Percentiles rank a stretch among this genome's conserved stretches.
phyloP scores from a whole-genome alignment of 78 protist genomes.

The Cyanophora paradoxa region DNA sequence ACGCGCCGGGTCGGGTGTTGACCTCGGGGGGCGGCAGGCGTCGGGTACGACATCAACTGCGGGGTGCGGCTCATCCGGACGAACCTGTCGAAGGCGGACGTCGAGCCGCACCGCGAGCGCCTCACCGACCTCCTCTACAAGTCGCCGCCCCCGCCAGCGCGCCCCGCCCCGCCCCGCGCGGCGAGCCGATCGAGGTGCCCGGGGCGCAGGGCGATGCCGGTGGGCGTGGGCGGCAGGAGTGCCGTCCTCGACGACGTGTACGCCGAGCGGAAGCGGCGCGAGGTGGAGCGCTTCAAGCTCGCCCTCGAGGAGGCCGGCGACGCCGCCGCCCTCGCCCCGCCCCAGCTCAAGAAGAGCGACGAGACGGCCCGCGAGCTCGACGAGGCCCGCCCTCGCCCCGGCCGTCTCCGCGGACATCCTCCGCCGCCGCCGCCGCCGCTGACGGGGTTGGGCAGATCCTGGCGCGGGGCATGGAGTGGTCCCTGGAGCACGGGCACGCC shows the following conservation, averaged over 20 bases:
- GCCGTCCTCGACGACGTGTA: conserved; percentile 13
- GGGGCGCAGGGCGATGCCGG: too few species aligned
- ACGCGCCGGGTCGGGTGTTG: too few species aligned
- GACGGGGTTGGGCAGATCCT: conserved; percentile 73
- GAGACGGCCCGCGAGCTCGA: not conserved
- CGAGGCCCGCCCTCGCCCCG: conserved; percentile 47
- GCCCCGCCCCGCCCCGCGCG: too few species aligned
- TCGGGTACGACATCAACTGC: conserved; percentile 87
- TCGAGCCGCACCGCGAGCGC: too few species aligned
- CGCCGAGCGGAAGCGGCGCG: conserved; percentile 48
- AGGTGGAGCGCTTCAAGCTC: conserved; percentile 65
- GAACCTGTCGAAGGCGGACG: conserved; percentile 61
- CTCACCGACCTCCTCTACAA: too few species aligned
- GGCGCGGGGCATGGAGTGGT: conserved; percentile 8
- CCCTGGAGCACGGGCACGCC: not conserved
- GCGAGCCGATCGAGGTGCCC: too few species aligned
- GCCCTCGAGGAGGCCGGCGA: conserved; percentile 87
- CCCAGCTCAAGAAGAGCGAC: not conserved
- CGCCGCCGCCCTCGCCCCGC: too few species aligned
- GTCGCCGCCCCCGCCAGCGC: too few species aligned
- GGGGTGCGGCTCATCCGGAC: conserved; percentile 88
- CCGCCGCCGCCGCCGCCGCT: conserved; percentile 49
- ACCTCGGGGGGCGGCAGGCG: conserved; percentile 66
- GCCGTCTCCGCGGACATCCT: conserved; percentile 46
- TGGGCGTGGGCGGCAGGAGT: not conserved